These are phyloP conservation scores for Aspergillus brunneoviolaceus DNA, from an alignment of 2,329 filamentous ascomycete species.

Conservation along the genomic window DNA sequence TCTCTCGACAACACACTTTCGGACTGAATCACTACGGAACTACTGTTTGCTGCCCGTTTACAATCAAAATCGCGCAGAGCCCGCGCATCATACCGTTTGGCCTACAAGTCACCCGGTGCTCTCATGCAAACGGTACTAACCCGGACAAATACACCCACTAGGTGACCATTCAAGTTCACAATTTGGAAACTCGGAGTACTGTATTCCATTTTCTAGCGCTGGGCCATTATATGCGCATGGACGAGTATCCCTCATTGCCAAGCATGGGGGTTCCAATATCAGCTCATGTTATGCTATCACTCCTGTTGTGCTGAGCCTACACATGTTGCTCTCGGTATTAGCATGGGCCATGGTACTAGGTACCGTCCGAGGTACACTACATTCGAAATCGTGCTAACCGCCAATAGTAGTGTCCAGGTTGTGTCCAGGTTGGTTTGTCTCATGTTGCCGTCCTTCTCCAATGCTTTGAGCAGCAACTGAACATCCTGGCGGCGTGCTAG, in stretches of 20 bases:
- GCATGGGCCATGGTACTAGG: no score
- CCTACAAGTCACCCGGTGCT: conserved; percentile 1
- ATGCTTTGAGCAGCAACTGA: background rate
- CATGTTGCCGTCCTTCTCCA: background rate
- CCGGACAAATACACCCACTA: conserved; percentile 1
- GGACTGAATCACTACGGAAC: background rate
- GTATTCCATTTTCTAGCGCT: conserved; percentile 15
- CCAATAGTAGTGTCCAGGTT: no score
- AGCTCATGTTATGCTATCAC: background rate
- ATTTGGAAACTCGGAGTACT: conserved; percentile 14
- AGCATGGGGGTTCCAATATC: conserved; percentile 9
- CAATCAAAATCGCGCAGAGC: background rate
- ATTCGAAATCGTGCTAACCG: no score
- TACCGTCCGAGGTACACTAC: no score
- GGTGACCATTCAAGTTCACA: background rate
- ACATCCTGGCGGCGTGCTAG: background rate
- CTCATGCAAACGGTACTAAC: conserved; percentile 9
- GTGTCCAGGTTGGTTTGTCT: background rate
- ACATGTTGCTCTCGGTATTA: background rate
- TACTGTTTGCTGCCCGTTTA: background rate
- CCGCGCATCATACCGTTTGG: no score
- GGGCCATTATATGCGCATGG: conserved; percentile 7
- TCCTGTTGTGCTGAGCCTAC: background rate
- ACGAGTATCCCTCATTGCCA: conserved; percentile 1
- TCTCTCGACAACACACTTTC: background rate